These are phyloP conservation scores for Eimeria sp. DNA, from an alignment of 169 alveolate genomes.

Conservation along the genomic window DNA sequence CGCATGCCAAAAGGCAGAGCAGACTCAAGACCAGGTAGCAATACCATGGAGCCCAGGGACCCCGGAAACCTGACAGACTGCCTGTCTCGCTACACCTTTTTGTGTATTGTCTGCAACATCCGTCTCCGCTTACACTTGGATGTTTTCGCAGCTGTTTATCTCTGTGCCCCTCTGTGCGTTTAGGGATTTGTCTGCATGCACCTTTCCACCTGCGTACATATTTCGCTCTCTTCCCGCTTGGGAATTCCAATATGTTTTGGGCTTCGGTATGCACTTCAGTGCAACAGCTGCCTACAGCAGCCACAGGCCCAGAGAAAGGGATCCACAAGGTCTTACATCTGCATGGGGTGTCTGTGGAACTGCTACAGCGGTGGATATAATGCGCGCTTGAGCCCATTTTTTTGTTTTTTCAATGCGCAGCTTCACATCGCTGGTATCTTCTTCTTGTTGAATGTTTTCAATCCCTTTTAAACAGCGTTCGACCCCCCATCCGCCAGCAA, in stretches of 20 bases:
- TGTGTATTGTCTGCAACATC: no score
- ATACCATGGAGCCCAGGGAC: no score
- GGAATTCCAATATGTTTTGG: background rate
- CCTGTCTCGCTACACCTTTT: no score
- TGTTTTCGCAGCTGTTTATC: no score
- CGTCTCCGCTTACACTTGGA: no score
- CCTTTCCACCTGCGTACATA: no score
- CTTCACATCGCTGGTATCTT: background rate
- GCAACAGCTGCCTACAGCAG: background rate
- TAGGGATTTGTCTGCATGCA: no score
- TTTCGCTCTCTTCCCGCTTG: background rate
- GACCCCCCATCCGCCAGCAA: background rate
- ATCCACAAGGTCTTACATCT: background rate
- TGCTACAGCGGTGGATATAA: background rate
- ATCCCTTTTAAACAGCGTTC: background rate
- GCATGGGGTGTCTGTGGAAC: background rate
- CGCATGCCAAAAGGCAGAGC: no score
- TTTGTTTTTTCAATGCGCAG: background rate
- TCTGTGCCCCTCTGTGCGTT: no score
- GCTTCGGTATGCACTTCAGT: background rate
- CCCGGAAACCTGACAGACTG: no score
- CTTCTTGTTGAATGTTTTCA: background rate
- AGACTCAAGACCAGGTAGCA: no score
- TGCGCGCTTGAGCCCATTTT: background rate
- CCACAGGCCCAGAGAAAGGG: background rate